Evolutionary conservation across 805 yeast genomes (phyloP).

Genomic region (Starmera pachycereana): DNA sequence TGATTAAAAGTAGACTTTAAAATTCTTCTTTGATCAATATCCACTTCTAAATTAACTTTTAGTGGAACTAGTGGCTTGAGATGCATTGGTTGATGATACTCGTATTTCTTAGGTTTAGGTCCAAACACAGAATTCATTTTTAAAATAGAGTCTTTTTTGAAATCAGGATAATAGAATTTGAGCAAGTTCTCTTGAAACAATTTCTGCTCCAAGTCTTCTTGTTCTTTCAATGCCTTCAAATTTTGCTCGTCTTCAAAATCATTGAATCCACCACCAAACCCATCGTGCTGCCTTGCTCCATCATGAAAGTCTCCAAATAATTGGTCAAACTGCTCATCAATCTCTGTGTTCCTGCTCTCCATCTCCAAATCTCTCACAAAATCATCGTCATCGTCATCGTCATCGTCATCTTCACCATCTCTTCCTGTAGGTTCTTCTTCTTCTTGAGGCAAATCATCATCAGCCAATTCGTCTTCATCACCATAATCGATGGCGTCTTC

Average conservation of each 20-base stretch:
- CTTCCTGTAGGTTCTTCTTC: constrained; percentile 12
- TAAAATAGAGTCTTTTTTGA: constrained; percentile 41
- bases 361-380: constrained; percentile 26
- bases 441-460: constrained; percentile 56
- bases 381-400: constrained; percentile 23
- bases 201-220: constrained; percentile 16
- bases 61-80: constrained; percentile 39
- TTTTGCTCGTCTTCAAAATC: constrained; percentile 2
- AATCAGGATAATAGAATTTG: constrained; percentile 51
- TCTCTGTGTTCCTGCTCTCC: constrained; percentile 14
- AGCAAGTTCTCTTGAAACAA: constrained; percentile 24
- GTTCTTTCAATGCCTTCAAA: constrained; percentile 5
- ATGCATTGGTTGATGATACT: constrained; percentile 29
- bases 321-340: constrained; percentile 12
- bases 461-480: constrained; percentile 91
- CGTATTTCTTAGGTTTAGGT: constrained; percentile 47
- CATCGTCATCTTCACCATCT: constrained; percentile 23
- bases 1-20: constrained; percentile 29
- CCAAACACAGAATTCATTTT: constrained; percentile 58
- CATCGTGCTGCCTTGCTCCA: constrained; percentile 7
- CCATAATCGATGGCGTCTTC: constrained; percentile 92
- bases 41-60: constrained; percentile 49
- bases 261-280: constrained; percentile 9
- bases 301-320: constrained; percentile 22
- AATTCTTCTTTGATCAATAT: constrained; percentile 44